Percentiles rank a stretch among this genome's conserved stretches.
Evolutionary conservation across 2,329 filamentous ascomycete genomes (phyloP).

Genomic region (Plectosphaerella sp.): DNA sequence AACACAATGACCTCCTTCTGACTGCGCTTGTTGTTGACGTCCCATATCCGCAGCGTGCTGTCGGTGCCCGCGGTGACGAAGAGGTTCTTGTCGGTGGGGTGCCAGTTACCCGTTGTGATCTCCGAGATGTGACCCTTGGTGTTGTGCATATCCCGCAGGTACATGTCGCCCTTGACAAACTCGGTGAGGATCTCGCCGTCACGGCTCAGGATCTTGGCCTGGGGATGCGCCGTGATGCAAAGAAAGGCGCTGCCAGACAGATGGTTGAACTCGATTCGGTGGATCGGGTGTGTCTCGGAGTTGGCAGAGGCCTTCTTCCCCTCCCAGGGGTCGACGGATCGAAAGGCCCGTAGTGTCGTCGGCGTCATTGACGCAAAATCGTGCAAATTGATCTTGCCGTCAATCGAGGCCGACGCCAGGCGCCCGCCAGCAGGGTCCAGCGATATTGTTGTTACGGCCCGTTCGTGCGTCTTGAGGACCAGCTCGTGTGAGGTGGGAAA

Average conservation of each 20-base stretch:
- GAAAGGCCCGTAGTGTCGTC: slow-evolving; percentile 90
- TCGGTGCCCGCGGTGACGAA: slow-evolving; percentile 92
- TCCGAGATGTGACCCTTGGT: slow-evolving; percentile 96
- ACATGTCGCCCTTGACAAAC: slow-evolving; percentile 98
- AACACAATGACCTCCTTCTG: slow-evolving; percentile 95
- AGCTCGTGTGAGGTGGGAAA: slow-evolving; percentile 92
- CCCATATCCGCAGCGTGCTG: slow-evolving; percentile 95
- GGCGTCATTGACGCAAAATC: slow-evolving; percentile 96
- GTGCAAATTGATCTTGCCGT: slow-evolving; percentile 88
- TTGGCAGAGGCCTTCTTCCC: slow-evolving; percentile 65
- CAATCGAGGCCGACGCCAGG: slow-evolving; percentile 84
- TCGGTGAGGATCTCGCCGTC: slow-evolving; percentile 84
- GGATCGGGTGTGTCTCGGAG: slow-evolving; percentile 81
- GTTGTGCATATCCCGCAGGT: slow-evolving; percentile 92
- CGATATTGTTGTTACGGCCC: slow-evolving; percentile 77
- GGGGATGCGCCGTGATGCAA: slow-evolving; percentile 82
- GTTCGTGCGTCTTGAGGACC: slow-evolving; percentile 86
- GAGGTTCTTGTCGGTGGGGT: slow-evolving; percentile 76
- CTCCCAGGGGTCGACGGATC: slow-evolving; percentile 80
- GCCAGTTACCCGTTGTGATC: slow-evolving; percentile 85
- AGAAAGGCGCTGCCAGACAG: slow-evolving; percentile 75
- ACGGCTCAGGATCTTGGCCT: slow-evolving; percentile 83
- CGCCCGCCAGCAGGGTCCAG: slow-evolving; percentile 82
- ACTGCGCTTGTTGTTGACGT: slow-evolving; percentile 82
- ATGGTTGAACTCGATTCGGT: slow-evolving; percentile 83